phyloP scores from a whole-genome alignment of 495 filamentous ascomycete genomes.

The Penicillium arizonense region DNA sequence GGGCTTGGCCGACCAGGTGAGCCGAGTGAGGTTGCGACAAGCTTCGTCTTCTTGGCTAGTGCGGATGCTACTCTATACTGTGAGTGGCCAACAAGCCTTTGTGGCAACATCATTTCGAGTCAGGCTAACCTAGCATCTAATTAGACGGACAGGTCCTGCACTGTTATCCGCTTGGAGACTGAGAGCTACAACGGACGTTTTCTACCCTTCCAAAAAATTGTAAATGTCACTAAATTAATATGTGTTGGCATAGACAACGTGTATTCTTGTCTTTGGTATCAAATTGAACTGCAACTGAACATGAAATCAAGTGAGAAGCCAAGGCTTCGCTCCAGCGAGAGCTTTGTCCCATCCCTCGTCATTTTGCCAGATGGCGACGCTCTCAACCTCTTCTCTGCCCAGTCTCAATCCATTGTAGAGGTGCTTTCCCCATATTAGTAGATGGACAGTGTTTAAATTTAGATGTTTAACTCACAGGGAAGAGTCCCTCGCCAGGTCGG shows the following conservation, averaged over 20 bases:
- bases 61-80: conserved; percentile 53
- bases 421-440: conserved; percentile 28
- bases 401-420: conserved; percentile 46
- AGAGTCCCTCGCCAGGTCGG: conserved; percentile 42
- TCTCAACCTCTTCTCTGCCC: conserved; percentile 44
- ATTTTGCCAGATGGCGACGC: conserved; percentile 44
- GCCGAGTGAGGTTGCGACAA: conserved; percentile 62
- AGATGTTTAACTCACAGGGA: conserved; percentile 35
- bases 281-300: conserved; percentile 4
- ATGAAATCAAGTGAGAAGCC: conserved; percentile 34
- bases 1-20: conserved; percentile 54
- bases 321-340: conserved; percentile 35
- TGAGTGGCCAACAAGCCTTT: conserved; percentile 14
- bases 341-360: conserved; percentile 45
- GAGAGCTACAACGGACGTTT: not conserved
- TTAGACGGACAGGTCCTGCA: conserved; percentile 54
- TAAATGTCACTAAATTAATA: not conserved
- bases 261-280: conserved; percentile 2
- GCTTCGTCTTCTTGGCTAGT: conserved; percentile 60
- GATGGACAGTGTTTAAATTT: not conserved
- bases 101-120: not conserved
- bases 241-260: not conserved
- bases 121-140: not conserved
- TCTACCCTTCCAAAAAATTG: not conserved
- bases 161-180: conserved; percentile 45